Conservation (phyloP, 2,329 filamentous ascomycete species). For the Neurospora crassa region DNA sequence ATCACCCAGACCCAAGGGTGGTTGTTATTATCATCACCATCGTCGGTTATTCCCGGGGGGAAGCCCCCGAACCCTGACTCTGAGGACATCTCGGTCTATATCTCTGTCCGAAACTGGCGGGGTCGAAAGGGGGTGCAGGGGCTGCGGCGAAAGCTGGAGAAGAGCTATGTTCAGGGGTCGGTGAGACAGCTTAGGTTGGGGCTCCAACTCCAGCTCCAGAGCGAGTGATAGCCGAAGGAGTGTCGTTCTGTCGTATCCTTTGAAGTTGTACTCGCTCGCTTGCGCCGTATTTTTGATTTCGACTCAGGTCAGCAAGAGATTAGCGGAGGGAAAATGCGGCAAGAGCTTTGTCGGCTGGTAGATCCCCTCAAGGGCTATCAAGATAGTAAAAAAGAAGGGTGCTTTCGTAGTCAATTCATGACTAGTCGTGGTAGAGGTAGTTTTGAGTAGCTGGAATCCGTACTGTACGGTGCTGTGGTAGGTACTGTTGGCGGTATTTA, state of each 20-base stretch:
- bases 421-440: not conserved
- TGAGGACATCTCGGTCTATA: not conserved
- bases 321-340: not conserved
- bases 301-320: not conserved
- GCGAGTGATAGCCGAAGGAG: not conserved
- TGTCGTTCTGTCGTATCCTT: not conserved
- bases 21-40: not conserved
- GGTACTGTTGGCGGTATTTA: not conserved
- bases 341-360: not conserved
- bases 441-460: not conserved
- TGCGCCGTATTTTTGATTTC: not conserved
- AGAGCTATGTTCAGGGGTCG: not conserved
- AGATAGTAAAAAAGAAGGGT: not conserved
- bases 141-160: not conserved
- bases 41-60: not conserved
- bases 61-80: not conserved
- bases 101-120: not conserved
- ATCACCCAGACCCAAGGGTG: slow-evolving; percentile 48
- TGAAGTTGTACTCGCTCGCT: not conserved
- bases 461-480: not conserved
- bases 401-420: not conserved
- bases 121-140: not conserved
- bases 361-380: not conserved
- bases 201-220: not conserved
- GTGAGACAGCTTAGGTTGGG: not conserved